phyloP scores from a whole-genome alignment of 768 basidiomycete genomes.

The Phlebiopsis gigantea region DNA sequence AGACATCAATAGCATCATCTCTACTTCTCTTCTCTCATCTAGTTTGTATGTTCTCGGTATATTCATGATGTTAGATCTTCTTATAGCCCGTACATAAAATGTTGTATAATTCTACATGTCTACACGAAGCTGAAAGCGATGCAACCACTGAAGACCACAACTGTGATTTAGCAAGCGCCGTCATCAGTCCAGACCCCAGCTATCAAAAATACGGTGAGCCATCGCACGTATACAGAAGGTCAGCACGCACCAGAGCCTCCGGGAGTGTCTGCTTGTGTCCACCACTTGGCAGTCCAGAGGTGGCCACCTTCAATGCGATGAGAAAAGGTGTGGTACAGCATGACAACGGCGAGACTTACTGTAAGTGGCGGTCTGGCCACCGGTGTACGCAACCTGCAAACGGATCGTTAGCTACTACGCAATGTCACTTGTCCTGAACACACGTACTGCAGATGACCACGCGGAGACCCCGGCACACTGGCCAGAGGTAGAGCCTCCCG shows the following conservation, averaged over 20 bases:
- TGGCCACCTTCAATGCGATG: constrained; percentile 32
- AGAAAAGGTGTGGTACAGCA: neutral
- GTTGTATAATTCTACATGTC: neutral
- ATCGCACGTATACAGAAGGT: too few relatives aligned
- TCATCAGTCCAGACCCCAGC: constrained; percentile 52
- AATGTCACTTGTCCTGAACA: neutral
- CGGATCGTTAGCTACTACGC: neutral
- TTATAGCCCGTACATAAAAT: neutral
- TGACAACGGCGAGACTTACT: constrained; percentile 25
- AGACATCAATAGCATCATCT: neutral
- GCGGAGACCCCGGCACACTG: constrained; percentile 38
- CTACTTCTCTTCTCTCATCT: neutral
- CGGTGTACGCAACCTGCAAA: constrained; percentile 37
- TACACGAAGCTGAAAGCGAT: neutral
- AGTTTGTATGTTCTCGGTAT: neutral
- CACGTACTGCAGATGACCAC: constrained; percentile 41
- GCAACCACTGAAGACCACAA: too few relatives aligned
- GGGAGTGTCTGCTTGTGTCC: constrained; percentile 55
- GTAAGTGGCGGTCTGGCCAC: constrained; percentile 42
- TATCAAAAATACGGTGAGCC: constrained; percentile 15
- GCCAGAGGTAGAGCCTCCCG: constrained; percentile 19
- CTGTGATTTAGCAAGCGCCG: constrained; percentile 33
- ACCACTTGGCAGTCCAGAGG: constrained; percentile 60
- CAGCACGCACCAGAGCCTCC: constrained; percentile 42
- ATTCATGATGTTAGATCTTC: neutral